Conservation (phyloP, 768 basidiomycete species). For the Phaeolepiota aurea region DNA sequence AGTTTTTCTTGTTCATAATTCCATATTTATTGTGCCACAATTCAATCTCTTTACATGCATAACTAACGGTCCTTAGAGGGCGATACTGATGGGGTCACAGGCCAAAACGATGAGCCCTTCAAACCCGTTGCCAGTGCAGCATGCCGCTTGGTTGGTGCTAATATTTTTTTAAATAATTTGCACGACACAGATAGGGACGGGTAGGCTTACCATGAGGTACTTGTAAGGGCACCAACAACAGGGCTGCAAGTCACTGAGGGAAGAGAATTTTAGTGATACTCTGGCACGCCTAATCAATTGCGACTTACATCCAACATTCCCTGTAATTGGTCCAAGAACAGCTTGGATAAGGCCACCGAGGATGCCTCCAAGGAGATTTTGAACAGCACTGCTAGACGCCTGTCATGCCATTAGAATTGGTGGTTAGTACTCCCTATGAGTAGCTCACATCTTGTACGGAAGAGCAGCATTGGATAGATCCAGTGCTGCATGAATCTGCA, state of each 20-base stretch:
- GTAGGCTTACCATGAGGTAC: slow-evolving; percentile 9
- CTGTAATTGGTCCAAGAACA: slow-evolving; percentile 8
- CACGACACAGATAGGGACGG: background rate
- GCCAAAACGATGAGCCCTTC: slow-evolving; percentile 7
- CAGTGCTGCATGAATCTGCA: slow-evolving; percentile 11
- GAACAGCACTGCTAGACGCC: background rate
- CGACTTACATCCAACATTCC: slow-evolving; percentile 12
- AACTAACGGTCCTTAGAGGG: slow-evolving; percentile 7
- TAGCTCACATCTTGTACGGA: background rate
- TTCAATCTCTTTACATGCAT: background rate
- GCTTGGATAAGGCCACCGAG: slow-evolving; percentile 8
- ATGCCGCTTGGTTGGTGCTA: slow-evolving; percentile 12
- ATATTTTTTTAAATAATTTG: background rate
- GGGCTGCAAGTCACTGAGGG: slow-evolving; percentile 11
- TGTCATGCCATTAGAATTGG: no score
- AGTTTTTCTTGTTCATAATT: background rate
- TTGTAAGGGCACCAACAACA: slow-evolving; percentile 8
- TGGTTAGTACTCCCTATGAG: no score
- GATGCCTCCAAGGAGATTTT: slow-evolving; percentile 1
- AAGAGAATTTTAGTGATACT: background rate
- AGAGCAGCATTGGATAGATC: slow-evolving; percentile 10
- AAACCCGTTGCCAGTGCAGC: slow-evolving; percentile 14
- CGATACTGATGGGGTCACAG: slow-evolving; percentile 13
- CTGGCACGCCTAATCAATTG: background rate
- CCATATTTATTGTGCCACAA: background rate